A percentile compares a stretch with the other conserved stretches of the same genome.
These are phyloP conservation scores for Pseudonectria foliicola DNA, from an alignment of 2,329 filamentous ascomycete species.

Conservation along the genomic window DNA sequence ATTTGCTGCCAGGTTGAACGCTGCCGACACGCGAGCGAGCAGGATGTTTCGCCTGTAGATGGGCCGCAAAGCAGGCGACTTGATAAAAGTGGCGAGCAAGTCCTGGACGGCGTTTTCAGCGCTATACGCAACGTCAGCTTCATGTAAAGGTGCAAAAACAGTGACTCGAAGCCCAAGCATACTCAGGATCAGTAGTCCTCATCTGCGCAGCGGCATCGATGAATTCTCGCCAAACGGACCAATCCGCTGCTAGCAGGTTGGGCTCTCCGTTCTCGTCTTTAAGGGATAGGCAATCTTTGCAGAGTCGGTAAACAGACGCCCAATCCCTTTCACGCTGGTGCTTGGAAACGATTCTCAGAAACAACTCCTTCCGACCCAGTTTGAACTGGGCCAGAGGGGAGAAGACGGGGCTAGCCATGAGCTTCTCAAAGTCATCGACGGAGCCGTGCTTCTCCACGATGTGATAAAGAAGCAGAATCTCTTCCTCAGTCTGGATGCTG, in stretches of 20 bases:
- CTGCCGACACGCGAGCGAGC: constrained; percentile 31
- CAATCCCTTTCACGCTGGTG: constrained; percentile 35
- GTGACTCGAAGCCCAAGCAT: constrained; percentile 11
- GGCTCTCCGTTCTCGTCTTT: constrained; percentile 30
- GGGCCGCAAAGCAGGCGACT: constrained; percentile 23
- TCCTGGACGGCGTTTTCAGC: constrained; percentile 19
- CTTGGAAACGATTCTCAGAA: constrained; percentile 33
- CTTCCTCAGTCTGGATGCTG: constrained; percentile 40
- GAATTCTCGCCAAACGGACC: constrained; percentile 32
- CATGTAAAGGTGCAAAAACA: not conserved
- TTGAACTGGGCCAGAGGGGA: constrained; percentile 38
- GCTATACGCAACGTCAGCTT: constrained; percentile 17
- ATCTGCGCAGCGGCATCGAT: constrained; percentile 31
- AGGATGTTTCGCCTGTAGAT: constrained; percentile 35
- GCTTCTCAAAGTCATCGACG: constrained; percentile 33
- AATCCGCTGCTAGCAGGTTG: constrained; percentile 40
- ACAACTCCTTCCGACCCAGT: constrained; percentile 39
- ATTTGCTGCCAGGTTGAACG: constrained; percentile 26
- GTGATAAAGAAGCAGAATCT: constrained; percentile 42
- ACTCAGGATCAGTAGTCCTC: constrained; percentile 27
- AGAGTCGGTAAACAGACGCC: constrained; percentile 36
- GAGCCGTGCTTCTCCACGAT: constrained; percentile 38
- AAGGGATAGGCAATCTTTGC: constrained; percentile 34
- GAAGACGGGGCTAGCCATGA: constrained; percentile 32
- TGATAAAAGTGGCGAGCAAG: constrained; percentile 25